phyloP scores from a whole-genome alignment of 306 rosid species.

The Glycine soja region DNA sequence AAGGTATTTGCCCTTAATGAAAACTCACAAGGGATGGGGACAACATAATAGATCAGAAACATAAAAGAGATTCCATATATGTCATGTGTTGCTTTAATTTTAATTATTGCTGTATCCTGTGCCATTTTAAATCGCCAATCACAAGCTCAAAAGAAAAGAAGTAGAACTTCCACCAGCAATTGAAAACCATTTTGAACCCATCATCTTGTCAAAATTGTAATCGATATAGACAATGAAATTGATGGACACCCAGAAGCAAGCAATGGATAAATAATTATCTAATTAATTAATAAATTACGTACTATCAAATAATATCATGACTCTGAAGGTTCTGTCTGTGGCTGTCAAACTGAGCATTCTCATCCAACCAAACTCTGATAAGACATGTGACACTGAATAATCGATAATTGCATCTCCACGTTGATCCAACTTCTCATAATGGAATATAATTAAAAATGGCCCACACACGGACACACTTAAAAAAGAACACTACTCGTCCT shows the following conservation, averaged over 20 bases:
- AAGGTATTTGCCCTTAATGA: background rate
- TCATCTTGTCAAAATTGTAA: slow-evolving; percentile 49
- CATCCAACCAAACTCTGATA: slow-evolving; percentile 51
- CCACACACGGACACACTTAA: background rate
- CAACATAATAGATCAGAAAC: background rate
- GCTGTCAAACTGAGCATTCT: slow-evolving; percentile 29
- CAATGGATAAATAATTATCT: slow-evolving; percentile 6
- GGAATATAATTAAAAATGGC: slow-evolving; percentile 42
- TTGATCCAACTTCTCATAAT: slow-evolving; percentile 30
- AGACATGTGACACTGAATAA: slow-evolving; percentile 56
- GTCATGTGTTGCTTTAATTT: slow-evolving; percentile 15
- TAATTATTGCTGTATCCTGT: background rate
- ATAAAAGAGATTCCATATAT: slow-evolving; percentile 16
- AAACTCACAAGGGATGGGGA: background rate
- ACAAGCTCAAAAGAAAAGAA: background rate
- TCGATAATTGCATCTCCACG: slow-evolving; percentile 42
- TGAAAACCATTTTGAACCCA: slow-evolving; percentile 49
- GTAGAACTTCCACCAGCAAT: slow-evolving; percentile 21
- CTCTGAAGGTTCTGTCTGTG: background rate
- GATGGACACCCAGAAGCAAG: background rate
- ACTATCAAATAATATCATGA: background rate
- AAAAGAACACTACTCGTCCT: too few relatives aligned
- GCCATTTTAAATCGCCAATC: background rate
- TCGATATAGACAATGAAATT: slow-evolving; percentile 41
- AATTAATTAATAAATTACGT: background rate